Base-by-base conservation (phyloP, 176 grass and related monocot species). In the Puya raimondii region DNA sequence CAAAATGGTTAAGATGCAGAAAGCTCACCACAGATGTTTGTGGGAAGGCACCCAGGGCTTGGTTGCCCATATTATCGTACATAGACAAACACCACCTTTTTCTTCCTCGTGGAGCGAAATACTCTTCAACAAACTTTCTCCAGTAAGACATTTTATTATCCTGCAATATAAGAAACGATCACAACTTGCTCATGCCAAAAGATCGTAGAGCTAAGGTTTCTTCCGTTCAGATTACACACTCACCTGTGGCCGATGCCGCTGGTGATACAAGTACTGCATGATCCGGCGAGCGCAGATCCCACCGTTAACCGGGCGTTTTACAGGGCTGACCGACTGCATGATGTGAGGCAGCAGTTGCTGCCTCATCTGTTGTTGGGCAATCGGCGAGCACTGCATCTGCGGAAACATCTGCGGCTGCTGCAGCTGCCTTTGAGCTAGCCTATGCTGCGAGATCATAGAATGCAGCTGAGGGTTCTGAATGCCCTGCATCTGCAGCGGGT, bases 191-290 rank as follows among this genome's bases (percentile, higher is more conserved):
- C 56, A 61, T 2, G 10, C 15, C 56, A 61, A 61, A 61, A 61
- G 56, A 61, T 61, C 16, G 56, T 61, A 10, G 9, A 10, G 9
- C 9, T 18, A 10, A 61, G 7, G 21, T 61, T 61, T 61, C 56
- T 4, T 61, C 21, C 16, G 10, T 61, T 20, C 14, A 2, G 8
- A 57, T 13, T 57, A 87, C 21, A 7, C 48, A 68, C 82, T 81
- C 68, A 99, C 95, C 66, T 77, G 70, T 65, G 95, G 80, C 1
- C 84, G 77, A 68, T 99, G 87, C 70, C 90, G 85, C 67, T 93
- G 88, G 76, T 99, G 95, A 76, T 86, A 99, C 48, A 99, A 80
- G 77, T 94, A 99, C 61, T 99, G 95, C 90, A 80, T 88, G 83
- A 99, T 76, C 54, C 87, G 76, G 64, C 95, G 87, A 74, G 87